phyloP scores from a whole-genome alignment of 2,329 filamentous ascomycete genomes.

The Pseudogymnoascus sp. region DNA sequence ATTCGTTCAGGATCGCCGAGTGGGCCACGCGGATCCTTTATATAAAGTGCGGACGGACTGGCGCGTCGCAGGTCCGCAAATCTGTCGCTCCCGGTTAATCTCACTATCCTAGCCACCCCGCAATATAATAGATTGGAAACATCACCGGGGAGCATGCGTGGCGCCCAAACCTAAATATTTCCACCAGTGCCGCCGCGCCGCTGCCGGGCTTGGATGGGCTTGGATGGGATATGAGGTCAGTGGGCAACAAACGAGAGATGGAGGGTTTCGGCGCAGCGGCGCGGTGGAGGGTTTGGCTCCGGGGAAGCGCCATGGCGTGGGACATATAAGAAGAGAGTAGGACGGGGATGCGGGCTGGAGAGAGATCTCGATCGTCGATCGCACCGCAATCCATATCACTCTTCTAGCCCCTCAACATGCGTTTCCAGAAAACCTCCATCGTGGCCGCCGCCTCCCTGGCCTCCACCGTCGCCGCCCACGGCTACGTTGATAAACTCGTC shows the following conservation, averaged over 20 bases:
- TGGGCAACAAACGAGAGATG: not conserved
- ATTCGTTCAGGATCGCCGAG: not conserved
- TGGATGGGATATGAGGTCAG: not conserved
- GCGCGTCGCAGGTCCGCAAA: not conserved
- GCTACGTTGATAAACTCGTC: constrained; percentile 38
- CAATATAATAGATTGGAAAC: constrained; percentile 8
- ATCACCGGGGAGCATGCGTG: not conserved
- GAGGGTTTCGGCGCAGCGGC: not conserved
- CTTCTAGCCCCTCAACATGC: constrained; percentile 13
- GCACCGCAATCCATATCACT: constrained; percentile 11
- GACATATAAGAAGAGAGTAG: not conserved
- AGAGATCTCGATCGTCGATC: not conserved
- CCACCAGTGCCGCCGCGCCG: not conserved
- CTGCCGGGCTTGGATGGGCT: not conserved
- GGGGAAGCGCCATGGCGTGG: not conserved
- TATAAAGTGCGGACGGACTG: constrained; percentile 5
- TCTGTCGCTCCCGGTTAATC: not conserved
- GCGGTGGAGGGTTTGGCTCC: not conserved
- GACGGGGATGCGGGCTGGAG: not conserved
- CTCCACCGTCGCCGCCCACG: constrained; percentile 38
- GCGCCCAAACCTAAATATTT: not conserved
- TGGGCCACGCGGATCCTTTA: not conserved
- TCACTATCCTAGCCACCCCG: not conserved
- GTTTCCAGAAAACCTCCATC: not conserved
- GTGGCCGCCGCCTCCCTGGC: constrained; percentile 22